Base-by-base conservation (phyloP, 2,329 filamentous ascomycete species). In the Aureobasidium sp. region DNA sequence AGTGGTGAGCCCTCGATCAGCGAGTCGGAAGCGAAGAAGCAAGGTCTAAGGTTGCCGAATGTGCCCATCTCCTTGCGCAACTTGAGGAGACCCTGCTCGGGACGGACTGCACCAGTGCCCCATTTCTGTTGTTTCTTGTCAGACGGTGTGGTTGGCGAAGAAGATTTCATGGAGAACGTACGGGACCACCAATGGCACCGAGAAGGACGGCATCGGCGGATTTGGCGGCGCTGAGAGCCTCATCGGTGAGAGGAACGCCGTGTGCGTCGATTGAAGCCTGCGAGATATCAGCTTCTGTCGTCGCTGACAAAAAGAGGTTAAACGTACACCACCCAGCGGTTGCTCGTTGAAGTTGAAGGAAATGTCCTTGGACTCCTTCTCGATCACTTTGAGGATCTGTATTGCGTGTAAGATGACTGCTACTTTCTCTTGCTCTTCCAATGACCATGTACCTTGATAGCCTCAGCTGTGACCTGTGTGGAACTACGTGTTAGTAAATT, bases 41-140 rank as follows among this genome's bases (percentile, higher is more conserved):
- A 97, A 10, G 92, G 93, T 6, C 93, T 88, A 63, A 97, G 86
- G 84, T 97, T 97, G 69, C 92, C 93, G 78, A 95, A 97, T 62
- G 93, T 91, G 72, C 84, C 83, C 82, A 97, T 89, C 77, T 97
- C 90, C 78, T 95, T 97, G 78, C 93, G 91, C 60, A 97, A 89
- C 68, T 81, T 84, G 65, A 97, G 87, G 70, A 97, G 86, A 65
- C 93, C 93, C 78, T 97, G 90, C 76, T 97, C 93, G 1, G 93
- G 93, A 48, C 92, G 90, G 66, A 97, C 88, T 63, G 86, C 78
- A 68, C 90, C 90, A 36, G 91, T 94, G 65, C 92, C 92, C 91
- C 92, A 97, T 90, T 97, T 85, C 81, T 84, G 61, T 46, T 26
- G 13, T 42, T 42, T 37, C 41, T 48, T 47, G 57, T 51, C 36